These are phyloP conservation scores for Gracilaria caudata DNA, from an alignment of 23 red algal genomes.

Conservation along the genomic window DNA sequence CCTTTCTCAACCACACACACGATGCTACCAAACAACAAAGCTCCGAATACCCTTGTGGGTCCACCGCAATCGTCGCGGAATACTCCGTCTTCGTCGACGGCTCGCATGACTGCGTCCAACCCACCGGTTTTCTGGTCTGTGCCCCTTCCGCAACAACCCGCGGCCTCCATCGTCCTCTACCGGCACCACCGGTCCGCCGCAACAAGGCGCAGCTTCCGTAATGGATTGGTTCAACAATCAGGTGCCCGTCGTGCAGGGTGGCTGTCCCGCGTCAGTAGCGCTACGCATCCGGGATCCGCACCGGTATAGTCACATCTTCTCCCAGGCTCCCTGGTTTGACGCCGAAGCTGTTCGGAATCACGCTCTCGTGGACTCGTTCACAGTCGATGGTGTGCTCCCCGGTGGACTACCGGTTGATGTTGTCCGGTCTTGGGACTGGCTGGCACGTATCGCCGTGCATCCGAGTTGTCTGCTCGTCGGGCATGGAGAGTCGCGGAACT, in stretches of 20 bases:
- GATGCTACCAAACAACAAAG: too few species aligned
- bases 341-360: neutral
- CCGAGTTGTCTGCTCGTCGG: neutral
- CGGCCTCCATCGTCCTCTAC: too few species aligned
- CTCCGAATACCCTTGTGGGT: too few species aligned
- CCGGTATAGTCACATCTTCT: neutral
- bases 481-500: neutral
- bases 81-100: too few species aligned
- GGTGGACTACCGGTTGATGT: constrained; percentile 12
- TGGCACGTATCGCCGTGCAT: neutral
- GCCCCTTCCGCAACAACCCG: too few species aligned
- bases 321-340: neutral
- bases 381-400: constrained; percentile 1
- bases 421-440: neutral
- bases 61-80: too few species aligned
- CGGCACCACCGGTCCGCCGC: too few species aligned
- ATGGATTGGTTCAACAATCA: neutral
- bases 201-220: neutral
- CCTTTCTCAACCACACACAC: too few species aligned
- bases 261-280: neutral
- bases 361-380: neutral
- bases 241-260: neutral
- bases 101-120: too few species aligned
- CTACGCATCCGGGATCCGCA: neutral
- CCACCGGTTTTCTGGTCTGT: too few species aligned